A percentile compares a stretch with the other conserved stretches of the same genome.
These are phyloP conservation scores for Mycena galericulata DNA, from an alignment of 768 basidiomycete genomes.

Conservation along the genomic window DNA sequence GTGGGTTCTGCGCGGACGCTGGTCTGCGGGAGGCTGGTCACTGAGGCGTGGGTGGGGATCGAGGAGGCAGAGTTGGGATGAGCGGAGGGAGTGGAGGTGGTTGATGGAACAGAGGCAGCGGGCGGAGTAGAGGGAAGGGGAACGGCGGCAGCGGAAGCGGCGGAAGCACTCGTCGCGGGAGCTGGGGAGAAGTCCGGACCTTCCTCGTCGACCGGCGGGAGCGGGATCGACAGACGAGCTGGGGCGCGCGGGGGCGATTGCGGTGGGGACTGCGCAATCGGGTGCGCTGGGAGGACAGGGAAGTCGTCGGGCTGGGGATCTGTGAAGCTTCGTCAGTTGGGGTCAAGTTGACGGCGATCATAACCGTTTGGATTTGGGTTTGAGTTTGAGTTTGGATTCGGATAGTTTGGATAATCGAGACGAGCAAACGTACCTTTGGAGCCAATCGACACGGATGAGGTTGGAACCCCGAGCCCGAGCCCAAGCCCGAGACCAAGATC, in stretches of 20 bases:
- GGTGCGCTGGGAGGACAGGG: conserved; percentile 12
- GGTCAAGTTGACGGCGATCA: no score
- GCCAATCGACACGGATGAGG: no score
- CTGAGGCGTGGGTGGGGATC: no score
- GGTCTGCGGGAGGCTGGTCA: no score
- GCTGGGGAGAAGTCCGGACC: conserved; percentile 9
- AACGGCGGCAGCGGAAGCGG: conserved; percentile 6
- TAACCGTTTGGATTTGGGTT: no score
- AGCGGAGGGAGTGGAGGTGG: no score
- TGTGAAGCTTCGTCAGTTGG: no score
- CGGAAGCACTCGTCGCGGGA: conserved; percentile 2
- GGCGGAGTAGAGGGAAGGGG: background rate
- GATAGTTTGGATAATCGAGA: no score
- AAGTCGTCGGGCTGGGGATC: conserved; percentile 13
- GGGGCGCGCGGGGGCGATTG: conserved; percentile 23
- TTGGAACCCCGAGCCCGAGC: no score
- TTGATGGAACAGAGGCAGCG: no score
- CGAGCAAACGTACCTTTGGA: conserved; percentile 21
- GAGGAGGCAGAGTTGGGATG: no score
- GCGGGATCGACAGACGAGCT: conserved; percentile 25
- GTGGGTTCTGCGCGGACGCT: conserved; percentile 13
- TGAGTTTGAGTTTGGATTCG: no score
- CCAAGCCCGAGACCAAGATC: conserved; percentile 4
- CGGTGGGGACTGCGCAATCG: background rate
- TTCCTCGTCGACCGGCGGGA: conserved; percentile 22